Base-by-base conservation (phyloP, 1,284 basidiomycete species). In the Meira nashicola region DNA sequence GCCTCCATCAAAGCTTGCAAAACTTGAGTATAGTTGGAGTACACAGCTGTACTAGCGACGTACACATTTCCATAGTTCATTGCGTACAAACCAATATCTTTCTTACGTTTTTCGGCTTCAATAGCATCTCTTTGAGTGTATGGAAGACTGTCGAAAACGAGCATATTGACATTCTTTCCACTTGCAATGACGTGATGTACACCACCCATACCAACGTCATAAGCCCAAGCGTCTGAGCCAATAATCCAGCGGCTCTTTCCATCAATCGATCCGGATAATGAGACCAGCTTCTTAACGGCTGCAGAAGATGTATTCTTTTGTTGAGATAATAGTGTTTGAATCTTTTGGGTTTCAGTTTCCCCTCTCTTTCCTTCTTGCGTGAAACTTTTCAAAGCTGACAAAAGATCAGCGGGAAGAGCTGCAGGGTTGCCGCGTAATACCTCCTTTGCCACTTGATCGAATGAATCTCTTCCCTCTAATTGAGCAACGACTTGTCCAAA, bases 1-100 rank as follows among this genome's bases (percentile, higher is more conserved):
- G 94, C 95, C 78, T 98, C 95, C 64, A 88, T 84, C 67, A 98
- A 79, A 5, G 92, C 86, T 77, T 96, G 93, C 47, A 98, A 84
- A 38, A 96, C 92, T 77, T 96, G 93, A 1, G 89, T 85, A 78
- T 97, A 98, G 54, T 93, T 93, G 44, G 92, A 89, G 80, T 94
- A 97, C 58, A 97, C 87, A 6, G 95, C 95, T 41, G 95, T 86
- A 73, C 89, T 92, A 10, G 92, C 92, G 58, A 96, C 94, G 78
- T 92, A 99, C 59, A 92, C 90, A 75, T 92, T 89, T 15, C 94
- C 94, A 79, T 96, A 90, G 81, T 95, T 96, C 90, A 99, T 94
- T 12, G 94, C 95, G 77, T 99, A 99, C 37, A 78, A 64, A 40
- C 70, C 76, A 44, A 78, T 70, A 62, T 78, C 76, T 64, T 78